These are phyloP conservation scores for Globisporangium sylvaticum DNA, from an alignment of 352 stramenopile genomes.

Conservation along the genomic window DNA sequence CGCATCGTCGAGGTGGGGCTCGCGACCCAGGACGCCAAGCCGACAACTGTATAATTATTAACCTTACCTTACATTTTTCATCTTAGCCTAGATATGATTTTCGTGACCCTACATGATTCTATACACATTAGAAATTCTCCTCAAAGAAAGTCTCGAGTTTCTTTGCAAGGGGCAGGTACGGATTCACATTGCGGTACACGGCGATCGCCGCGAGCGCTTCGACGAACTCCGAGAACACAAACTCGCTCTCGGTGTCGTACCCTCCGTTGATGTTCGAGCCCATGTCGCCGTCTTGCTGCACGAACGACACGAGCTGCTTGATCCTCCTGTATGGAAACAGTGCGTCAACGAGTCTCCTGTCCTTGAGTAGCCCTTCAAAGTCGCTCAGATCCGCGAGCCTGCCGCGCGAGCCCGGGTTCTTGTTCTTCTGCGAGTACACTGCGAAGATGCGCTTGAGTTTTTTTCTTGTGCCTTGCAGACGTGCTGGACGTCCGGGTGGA, in stretches of 20 bases:
- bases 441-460: conserved; percentile 74
- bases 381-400: conserved; percentile 72
- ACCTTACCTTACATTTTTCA: neutral
- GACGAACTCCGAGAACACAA: conserved; percentile 79
- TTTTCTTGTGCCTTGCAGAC: conserved; percentile 77
- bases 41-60: neutral
- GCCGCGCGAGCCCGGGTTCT: conserved; percentile 59
- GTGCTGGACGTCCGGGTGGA: conserved; percentile 68
- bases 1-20: conserved; percentile 78
- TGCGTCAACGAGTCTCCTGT: conserved; percentile 60
- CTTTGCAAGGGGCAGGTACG: conserved; percentile 68
- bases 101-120: neutral
- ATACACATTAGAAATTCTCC: conserved; percentile 50
- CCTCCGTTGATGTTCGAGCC: conserved; percentile 37
- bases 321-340: conserved; percentile 69
- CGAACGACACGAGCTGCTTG: conserved; percentile 75
- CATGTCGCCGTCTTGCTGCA: conserved; percentile 72
- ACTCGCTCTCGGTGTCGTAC: conserved; percentile 63
- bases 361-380: conserved; percentile 72
- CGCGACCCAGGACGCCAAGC: conserved; percentile 31
- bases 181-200: conserved; percentile 75
- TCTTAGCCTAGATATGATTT: neutral
- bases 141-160: conserved; percentile 77
- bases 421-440: conserved; percentile 70
- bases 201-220: conserved; percentile 68